Evolutionary conservation across 345 rosid species (phyloP), one percentile per base, ranked within the genome.

Genomic region (Camelina hispida): DNA sequence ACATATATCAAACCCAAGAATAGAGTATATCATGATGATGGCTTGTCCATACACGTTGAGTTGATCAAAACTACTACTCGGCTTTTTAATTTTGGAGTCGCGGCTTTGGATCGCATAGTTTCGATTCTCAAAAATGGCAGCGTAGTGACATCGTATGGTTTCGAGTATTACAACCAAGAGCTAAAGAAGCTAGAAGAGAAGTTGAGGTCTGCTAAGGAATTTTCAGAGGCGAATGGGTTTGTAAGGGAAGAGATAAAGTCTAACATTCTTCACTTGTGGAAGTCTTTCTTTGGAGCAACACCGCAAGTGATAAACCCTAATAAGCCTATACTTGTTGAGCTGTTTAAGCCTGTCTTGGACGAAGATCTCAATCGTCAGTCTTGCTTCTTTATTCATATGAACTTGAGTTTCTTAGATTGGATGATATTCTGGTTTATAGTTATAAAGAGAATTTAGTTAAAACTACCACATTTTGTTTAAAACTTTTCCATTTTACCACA

Each of bases 191-290:
- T 44, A 44, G 55, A 17, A 14, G 44, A 44, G 10, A 56, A 7
- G 3, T 32, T 56, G 14, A 25, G 14, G 18, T 42, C 18, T 56
- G 25, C 6, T 11, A 38, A n/a, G 13, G 14, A 28, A 55, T 53
- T 42, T 69, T 56, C 30, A 2, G 42, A 53, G 20, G 59, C 59
- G 6, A 66, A 66, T 53, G 61, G 72, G 46, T 68, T 68, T 54
- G 34, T 11, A 1, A 68, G 28, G 9, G 62, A 68, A 37, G n/a
- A 8, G 0, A 68, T 68, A 15, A 1, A 54, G 40, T 25, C 28
- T 54, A 40, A 40, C 25, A 6, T 40, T 40, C 5, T 68, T 42
- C 11, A 40, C 4, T 3, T 68, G 60, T 51, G 55, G 55, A 9
- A 20, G 14, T 51, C 14, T 8, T 22, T 48, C 22, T 48, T 48